Evolutionary conservation across 2,329 filamentous ascomycete species (phyloP), one percentile per base, ranked within the genome.

Genomic region (Penicillium sp.): DNA sequence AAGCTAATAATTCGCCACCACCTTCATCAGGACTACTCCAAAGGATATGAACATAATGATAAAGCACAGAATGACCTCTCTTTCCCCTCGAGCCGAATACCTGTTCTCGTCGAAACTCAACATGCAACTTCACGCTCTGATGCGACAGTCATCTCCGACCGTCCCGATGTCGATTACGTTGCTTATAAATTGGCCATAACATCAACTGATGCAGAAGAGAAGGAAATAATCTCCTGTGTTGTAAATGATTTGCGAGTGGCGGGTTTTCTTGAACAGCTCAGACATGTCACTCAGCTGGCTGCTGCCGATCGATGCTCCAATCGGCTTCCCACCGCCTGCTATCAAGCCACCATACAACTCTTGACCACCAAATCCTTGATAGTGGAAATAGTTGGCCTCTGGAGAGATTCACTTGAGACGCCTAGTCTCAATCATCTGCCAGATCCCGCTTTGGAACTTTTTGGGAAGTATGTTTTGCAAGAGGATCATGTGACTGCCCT

Each of bases 361-460:
- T 59, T 58, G 13, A 26, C 63, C 5, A 54, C 49, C 1, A 68
- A 60, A 4, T 70, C 56, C 0, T 72, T 76, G 47, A 57, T 58
- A 5, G 64, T 80, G 15, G 73, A 76, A n/a, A 67, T 71, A 1
- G 65, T 71, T 28, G 60, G 75, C 13, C 58, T 79, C 22, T 80
- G 77, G 76, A 75, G 64, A 49, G 72, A 79, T 53, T 76, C 75
- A 15, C 50, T 75, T 24, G 63, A 73, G 12, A 69, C 73, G 4
- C 62, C 70, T 1, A 64, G 69, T 47, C 35, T 70, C 15, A 65
- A 58, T 10, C 66, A 64, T 30, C 26, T 73, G 38, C 61, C 60
- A 15, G 53, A 63, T 53, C 59, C 58, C 26, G 61, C 65, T 2
- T 61, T 67, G 13, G 58, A 63, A 19, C 66, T 71, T 8, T 75